Evolutionary conservation across 495 filamentous ascomycete species (phyloP).

Genomic region (Collariella sp.): DNA sequence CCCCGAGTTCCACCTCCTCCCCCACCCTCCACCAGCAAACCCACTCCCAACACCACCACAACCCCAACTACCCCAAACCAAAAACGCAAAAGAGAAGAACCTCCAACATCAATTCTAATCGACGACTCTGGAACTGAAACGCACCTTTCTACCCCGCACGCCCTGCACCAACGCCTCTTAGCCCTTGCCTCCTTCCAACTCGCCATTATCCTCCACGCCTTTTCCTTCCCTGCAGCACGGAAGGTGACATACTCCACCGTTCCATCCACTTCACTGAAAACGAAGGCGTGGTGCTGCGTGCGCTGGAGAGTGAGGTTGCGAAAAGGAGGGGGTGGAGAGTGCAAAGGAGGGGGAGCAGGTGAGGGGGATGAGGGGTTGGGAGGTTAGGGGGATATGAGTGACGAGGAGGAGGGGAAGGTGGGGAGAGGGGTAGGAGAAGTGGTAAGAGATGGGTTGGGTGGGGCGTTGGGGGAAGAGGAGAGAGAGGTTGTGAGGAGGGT

Average conservation of each 20-base stretch:
- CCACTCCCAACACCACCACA: background rate
- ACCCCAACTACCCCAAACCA: background rate
- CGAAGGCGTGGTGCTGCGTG: constrained; percentile 67
- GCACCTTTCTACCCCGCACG: constrained; percentile 33
- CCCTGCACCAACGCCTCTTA: constrained; percentile 49
- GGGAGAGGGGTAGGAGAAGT: constrained; percentile 14
- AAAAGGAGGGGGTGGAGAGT: constrained; percentile 66
- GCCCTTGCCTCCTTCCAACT: constrained; percentile 73
- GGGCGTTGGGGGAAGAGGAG: constrained; percentile 48
- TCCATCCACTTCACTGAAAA: constrained; percentile 82
- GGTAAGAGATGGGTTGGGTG: too few species aligned
- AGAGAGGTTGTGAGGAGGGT: constrained; percentile 56
- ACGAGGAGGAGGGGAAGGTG: constrained; percentile 52
- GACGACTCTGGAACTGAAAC: constrained; percentile 44
- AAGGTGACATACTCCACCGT: constrained; percentile 83
- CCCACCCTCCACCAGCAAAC: background rate
- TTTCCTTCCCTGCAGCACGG: constrained; percentile 67
- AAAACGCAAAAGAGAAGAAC: constrained; percentile 9
- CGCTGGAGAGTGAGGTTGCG: constrained; percentile 58
- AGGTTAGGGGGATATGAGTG: constrained; percentile 68
- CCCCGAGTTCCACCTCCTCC: constrained; percentile 51
- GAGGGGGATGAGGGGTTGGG: constrained; percentile 53
- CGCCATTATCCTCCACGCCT: constrained; percentile 68
- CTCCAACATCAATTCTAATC: constrained; percentile 29
- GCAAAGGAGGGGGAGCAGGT: constrained; percentile 62